Evolutionary conservation across 176 grass and related monocot genomes (phyloP), one percentile per base, ranked within the genome.

Genomic region (Juncus inflexus): DNA sequence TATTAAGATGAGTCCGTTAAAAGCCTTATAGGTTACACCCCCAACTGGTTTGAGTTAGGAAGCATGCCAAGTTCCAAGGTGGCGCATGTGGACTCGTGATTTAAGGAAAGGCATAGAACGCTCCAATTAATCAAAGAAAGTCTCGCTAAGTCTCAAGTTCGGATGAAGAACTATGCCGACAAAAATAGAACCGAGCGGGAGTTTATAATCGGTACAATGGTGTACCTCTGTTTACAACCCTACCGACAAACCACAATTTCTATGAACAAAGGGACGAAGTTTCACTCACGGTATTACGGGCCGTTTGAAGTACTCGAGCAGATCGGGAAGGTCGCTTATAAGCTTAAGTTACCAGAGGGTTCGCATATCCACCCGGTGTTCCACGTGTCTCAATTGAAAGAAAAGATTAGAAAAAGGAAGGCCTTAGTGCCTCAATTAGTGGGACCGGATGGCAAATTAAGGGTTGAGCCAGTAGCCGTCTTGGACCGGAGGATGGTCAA

Each of bases 301-400:
- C 60, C 60, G 0, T 63, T 63, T 35, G 11, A 63, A 40, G 37
- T 63, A 5, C 3, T 14, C 4, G 60, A 63, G 15, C 15, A 12
- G n/a, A 54, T 63, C 4, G 60, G 60, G 1, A 3, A 35, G 15
- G 60, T 63, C 3, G 60, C 60, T 11, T 63, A 63, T 35, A 12
- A 28, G 3, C 2, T 63, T 4, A 9, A 36, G 37, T 40, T 63
- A 11, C 60, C 60, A 1, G 60, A 63, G 3, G 60, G 60, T 10
- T 28, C n/a, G 1, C 1, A 10, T 3, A 36, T 63, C 3, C 60
- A 63, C 9, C 60, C 12, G 4, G 15, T 63, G 4, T 63, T 63
- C 10, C 12, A 63, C 37, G 60, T 63, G 3, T 63, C 60, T 11
- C n/a, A 37, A 36, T 40, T 63, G 28, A 63, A 63, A 63, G 37